Evolutionary conservation across 805 yeast genomes (phyloP), one percentile per base, ranked within the genome.

Genomic region (Komagataella mondaviorum): DNA sequence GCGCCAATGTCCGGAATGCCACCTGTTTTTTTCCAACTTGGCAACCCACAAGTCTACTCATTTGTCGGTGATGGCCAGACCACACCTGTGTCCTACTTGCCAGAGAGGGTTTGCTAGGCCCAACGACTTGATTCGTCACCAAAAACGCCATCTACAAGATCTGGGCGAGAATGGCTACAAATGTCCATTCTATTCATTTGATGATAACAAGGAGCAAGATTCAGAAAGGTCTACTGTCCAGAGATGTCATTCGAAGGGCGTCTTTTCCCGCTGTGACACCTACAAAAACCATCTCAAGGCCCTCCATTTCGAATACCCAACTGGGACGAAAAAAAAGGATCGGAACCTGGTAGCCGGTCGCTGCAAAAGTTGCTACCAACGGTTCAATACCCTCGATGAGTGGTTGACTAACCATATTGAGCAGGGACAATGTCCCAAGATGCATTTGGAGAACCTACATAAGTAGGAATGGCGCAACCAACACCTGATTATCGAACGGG

Each of bases 231-330:
- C 36, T 17, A 10, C 23, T 18, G 14, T 14, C 10, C 39, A 12
- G 14, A 17, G 45, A 44, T 88, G 96, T 62, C 97, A 89, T 63
- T 77, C 78, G 51, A 79, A 88, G 6, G 97, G 97, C 4, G 81
- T 85, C 30, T 89, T 89, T 60, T 81, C 89, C 10, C 74, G 97
- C 49, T 85, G 96, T 63, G 97, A 89, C 63, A 89, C 97, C 4
- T 89, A 80, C 68, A 89, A 89, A 62, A 89, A 89, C 66, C 97
- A 89, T 66, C 71, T 89, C 55, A 87, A 86, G 63, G 95, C 96
- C 1, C 75, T 89, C 55, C 97, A 89, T 62, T 89, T 89, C 64
- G 84, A 79, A 56, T 89, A 89, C 65, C 96, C 96, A 4, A 76
- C 76, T 45, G 96, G 96, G 6, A 88, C 96, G 3, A 79, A 82